These are phyloP conservation scores for Neurospora sp. DNA, from an alignment of 495 filamentous ascomycete species.

Conservation along the genomic window DNA sequence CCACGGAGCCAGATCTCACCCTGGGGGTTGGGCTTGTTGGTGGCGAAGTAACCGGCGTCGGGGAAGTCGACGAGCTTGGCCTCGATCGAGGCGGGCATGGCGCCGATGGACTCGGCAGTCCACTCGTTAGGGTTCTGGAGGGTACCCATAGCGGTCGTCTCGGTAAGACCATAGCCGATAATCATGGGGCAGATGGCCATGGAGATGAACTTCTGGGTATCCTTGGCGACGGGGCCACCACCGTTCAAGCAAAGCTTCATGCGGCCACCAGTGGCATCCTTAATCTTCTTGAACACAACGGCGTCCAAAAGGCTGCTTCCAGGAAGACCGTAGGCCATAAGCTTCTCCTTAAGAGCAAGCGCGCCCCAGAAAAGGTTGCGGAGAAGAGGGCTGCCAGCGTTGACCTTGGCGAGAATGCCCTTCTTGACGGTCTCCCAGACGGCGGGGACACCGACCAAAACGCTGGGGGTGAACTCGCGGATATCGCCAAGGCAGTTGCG, in stretches of 20 bases:
- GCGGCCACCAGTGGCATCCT: slow-evolving; percentile 78
- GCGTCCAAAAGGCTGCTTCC: slow-evolving; percentile 62
- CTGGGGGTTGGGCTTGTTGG: slow-evolving; percentile 80
- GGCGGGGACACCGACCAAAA: slow-evolving; percentile 90
- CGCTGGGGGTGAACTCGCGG: slow-evolving; percentile 80
- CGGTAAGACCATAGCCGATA: slow-evolving; percentile 90
- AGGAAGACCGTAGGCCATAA: slow-evolving; percentile 67
- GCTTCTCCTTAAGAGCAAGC: slow-evolving; percentile 68
- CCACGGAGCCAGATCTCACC: slow-evolving; percentile 93
- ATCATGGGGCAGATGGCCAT: slow-evolving; percentile 86
- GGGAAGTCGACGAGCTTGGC: slow-evolving; percentile 92
- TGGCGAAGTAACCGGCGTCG: slow-evolving; percentile 83
- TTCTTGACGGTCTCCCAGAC: slow-evolving; percentile 99
- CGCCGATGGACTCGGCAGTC: slow-evolving; percentile 73
- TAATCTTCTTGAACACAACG: slow-evolving; percentile 82
- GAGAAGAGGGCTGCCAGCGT: slow-evolving; percentile 58
- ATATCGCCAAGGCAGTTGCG: slow-evolving; percentile 95
- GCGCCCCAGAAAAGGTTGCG: slow-evolving; percentile 90
- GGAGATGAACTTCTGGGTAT: slow-evolving; percentile 79
- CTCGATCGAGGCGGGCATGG: slow-evolving; percentile 73
- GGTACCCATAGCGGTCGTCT: slow-evolving; percentile 89
- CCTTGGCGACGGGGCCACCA: slow-evolving; percentile 75
- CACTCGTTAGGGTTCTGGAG: slow-evolving; percentile 85
- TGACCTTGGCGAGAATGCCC: slow-evolving; percentile 81
- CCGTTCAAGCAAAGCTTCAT: slow-evolving; percentile 78